These are phyloP conservation scores for Obba rivulosa DNA, from an alignment of 768 basidiomycete genomes.

Conservation along the genomic window DNA sequence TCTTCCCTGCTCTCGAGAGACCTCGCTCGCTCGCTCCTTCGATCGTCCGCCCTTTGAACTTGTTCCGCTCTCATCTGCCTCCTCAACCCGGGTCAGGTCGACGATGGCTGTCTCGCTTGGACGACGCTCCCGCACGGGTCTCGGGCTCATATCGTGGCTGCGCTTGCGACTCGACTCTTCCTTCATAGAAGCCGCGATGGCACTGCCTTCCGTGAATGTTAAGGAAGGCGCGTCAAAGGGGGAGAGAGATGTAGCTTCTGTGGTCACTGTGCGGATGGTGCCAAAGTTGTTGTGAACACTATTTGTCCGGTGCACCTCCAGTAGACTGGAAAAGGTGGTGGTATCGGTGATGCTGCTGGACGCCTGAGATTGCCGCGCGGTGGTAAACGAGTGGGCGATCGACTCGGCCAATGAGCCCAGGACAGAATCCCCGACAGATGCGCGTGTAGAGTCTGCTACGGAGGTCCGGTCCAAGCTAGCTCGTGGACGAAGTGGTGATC, in stretches of 20 bases:
- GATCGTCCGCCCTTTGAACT: constrained; percentile 31
- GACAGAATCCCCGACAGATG: constrained; percentile 32
- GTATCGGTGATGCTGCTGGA: constrained; percentile 57
- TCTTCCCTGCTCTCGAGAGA: constrained; percentile 16
- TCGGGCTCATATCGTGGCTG: constrained; percentile 9
- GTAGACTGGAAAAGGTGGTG: constrained; percentile 54
- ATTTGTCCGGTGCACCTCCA: constrained; percentile 37
- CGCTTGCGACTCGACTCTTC: constrained; percentile 37
- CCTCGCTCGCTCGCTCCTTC: constrained; percentile 17
- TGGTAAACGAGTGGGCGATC: constrained; percentile 13
- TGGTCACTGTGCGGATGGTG: constrained; percentile 78
- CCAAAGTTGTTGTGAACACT: constrained; percentile 58
- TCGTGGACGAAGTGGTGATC: constrained; percentile 48
- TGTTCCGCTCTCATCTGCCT: constrained; percentile 61
- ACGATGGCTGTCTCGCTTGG: constrained; percentile 56
- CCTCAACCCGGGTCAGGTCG: constrained; percentile 63
- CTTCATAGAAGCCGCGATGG: constrained; percentile 45
- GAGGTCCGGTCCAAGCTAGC: constrained; percentile 21
- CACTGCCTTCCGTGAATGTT: constrained; percentile 57
- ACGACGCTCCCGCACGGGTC: constrained; percentile 46
- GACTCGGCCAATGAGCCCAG: constrained; percentile 31
- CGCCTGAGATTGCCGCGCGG: constrained; percentile 56
- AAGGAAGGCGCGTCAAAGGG: constrained; percentile 57
- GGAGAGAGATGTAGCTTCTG: constrained; percentile 65
- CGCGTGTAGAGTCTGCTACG: constrained; percentile 23